Conservation (phyloP, 345 rosid species). For the Geranium rotundifolium region DNA sequence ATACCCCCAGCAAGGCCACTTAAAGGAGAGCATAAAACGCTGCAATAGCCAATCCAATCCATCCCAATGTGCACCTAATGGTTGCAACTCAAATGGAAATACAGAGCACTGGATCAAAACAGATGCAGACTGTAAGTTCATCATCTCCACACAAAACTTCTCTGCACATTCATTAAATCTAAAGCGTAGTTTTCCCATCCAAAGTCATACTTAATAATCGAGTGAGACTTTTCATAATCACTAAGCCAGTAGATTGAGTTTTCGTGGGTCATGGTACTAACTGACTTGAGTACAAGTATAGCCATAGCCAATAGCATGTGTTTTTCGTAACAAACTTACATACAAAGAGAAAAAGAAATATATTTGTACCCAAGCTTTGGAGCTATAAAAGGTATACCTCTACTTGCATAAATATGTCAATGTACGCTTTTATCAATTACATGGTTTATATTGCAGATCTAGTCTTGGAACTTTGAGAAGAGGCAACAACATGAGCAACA, state of each 20-base stretch:
- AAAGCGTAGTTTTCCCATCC: not conserved
- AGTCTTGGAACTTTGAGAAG: constrained; percentile 7
- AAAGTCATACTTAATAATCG: not conserved
- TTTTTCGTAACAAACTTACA: constrained; percentile 1
- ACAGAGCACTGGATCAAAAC: constrained; percentile 80
- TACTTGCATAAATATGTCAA: too few species aligned
- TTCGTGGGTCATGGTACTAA: not conserved
- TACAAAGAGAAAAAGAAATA: not conserved
- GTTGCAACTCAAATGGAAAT: constrained; percentile 47
- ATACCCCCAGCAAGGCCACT: constrained; percentile 23
- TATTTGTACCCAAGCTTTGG: constrained; percentile 42
- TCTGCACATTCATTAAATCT: not conserved
- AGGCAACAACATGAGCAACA: not conserved
- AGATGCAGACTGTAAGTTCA: constrained; percentile 70
- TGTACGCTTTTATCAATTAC: too few species aligned
- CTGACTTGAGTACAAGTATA: not conserved
- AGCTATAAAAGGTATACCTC: constrained; percentile 30
- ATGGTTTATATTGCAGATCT: not conserved
- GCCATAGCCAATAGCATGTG: not conserved
- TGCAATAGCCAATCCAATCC: constrained; percentile 39
- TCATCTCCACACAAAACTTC: not conserved
- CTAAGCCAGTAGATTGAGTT: not conserved
- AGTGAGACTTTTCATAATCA: not conserved
- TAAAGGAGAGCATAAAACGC: constrained; percentile 26
- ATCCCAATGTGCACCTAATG: constrained; percentile 24